Conservation (phyloP, 768 basidiomycete species). For the Kondoa malvinella region DNA sequence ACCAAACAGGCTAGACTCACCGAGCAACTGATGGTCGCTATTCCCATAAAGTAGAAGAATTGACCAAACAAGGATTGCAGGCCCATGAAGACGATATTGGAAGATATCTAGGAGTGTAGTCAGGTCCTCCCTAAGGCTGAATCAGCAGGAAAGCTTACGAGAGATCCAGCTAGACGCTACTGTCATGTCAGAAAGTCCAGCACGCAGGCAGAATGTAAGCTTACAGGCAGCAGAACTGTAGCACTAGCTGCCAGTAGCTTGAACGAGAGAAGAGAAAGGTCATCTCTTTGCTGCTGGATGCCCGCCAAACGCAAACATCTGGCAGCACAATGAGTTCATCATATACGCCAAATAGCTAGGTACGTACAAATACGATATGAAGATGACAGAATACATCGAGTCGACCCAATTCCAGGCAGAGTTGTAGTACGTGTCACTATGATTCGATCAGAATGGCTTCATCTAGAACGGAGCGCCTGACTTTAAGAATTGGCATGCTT, state of each 20-base stretch:
- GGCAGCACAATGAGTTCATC: neutral
- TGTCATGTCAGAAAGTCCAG: neutral
- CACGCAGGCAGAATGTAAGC: neutral
- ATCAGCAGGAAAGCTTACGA: too few relatives aligned
- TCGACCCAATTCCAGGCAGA: neutral
- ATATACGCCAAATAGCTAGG: neutral
- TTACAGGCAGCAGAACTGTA: conserved; percentile 2
- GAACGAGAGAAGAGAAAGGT: conserved; percentile 1
- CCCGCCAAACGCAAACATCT: neutral
- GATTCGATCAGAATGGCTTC: neutral
- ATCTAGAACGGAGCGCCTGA: neutral
- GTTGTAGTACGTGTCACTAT: neutral
- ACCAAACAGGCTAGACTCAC: neutral
- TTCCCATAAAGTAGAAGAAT: neutral
- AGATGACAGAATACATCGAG: neutral
- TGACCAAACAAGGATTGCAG: neutral
- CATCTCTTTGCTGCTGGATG: neutral
- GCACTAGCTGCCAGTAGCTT: conserved; percentile 1
- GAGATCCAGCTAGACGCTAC: neutral
- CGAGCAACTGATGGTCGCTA: neutral
- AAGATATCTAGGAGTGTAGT: too few relatives aligned
- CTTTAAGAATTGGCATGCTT: conserved; percentile 1
- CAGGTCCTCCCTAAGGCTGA: too few relatives aligned
- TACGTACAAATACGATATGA: neutral
- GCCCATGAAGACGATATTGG: neutral